These are phyloP conservation scores for Alternaria novae-zelandiae DNA, from an alignment of 2,329 filamentous ascomycete genomes.

Conservation along the genomic window DNA sequence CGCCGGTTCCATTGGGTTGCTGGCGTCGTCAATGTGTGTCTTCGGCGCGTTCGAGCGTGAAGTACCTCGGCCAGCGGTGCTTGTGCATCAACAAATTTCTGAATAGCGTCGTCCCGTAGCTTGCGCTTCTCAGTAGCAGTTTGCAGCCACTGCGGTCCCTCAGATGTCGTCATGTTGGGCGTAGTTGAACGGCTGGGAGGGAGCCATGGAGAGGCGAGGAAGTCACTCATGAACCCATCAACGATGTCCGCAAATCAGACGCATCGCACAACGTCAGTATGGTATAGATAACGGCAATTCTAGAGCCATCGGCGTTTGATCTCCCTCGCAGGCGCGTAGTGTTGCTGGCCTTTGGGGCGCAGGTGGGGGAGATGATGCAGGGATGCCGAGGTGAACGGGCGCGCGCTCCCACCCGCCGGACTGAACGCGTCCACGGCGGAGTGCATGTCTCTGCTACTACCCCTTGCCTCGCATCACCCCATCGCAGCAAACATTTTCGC, in stretches of 20 bases:
- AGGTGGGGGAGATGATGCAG: constrained; percentile 31
- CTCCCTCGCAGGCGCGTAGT: not conserved
- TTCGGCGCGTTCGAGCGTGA: not conserved
- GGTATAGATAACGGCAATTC: not conserved
- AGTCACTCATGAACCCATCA: not conserved
- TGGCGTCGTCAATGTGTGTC: constrained; percentile 17
- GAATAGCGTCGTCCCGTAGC: constrained; percentile 34
- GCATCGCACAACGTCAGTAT: not conserved
- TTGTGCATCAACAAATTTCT: constrained; percentile 21
- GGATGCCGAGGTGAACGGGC: constrained; percentile 14
- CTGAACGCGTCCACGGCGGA: constrained; percentile 17
- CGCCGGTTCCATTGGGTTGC: constrained; percentile 18
- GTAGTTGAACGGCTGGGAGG: not conserved
- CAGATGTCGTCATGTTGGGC: constrained; percentile 17
- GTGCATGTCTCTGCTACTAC: constrained; percentile 11
- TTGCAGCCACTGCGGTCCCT: constrained; percentile 35
- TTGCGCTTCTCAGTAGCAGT: constrained; percentile 32
- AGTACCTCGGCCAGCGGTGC: constrained; percentile 8
- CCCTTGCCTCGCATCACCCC: constrained; percentile 33
- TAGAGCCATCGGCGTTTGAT: not conserved
- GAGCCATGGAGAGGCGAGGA: not conserved
- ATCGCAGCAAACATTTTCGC: constrained; percentile 29
- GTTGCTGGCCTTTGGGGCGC: constrained; percentile 3
- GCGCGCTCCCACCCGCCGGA: constrained; percentile 18
- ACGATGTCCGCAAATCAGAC: not conserved